Evolutionary conservation across 345 rosid genomes (phyloP), one percentile per base, ranked within the genome.

Genomic region (Eucalyptus marginata): DNA sequence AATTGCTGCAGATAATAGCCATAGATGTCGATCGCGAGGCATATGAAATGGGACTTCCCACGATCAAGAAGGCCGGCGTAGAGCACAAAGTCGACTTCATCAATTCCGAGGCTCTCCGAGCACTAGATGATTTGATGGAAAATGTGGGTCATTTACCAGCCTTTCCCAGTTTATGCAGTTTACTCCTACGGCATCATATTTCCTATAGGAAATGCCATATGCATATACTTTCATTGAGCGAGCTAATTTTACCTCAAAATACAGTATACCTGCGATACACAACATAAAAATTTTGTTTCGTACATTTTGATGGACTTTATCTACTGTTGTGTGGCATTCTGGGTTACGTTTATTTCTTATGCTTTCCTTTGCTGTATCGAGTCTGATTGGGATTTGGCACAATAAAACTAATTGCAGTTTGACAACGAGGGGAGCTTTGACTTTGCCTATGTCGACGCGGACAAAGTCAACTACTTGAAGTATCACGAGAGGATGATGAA

Each of bases 401-500:
- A 49, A n/a, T 36, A n/a, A 59, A 54, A 43, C 27, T 10, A 16
- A 44, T 5, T 49, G 88, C 90, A 92, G 94, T 33, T 56, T 13
- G 86, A 46, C 11, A 93, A 90, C n/a, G 94, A 92, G 87, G 94
- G 95, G 86, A 88, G 91, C 40, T 94, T 89, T 46, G 95, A 95
- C 50, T 95, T 90, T 87, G 95, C 92, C n/a, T 94, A 87, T 66
- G 94, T 94, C 49, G 96, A 94, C 66, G 95, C 96, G 9, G 94
- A 94, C 89, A 93, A 94, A 80, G 89, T 16, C 16, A 92, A 92
- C 80, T 93, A 92, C 88, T 24, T 56, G 92, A 92, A 93, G 59
- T 94, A 93, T 86, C 94, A 91, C 59, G 93, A 94, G 89, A 90
- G 92, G 90, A 51, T 94, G 66, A 54, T 94, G 91, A 91, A 91